Conservation (phyloP, 163 green algal species). For the Dunaliella salina region DNA sequence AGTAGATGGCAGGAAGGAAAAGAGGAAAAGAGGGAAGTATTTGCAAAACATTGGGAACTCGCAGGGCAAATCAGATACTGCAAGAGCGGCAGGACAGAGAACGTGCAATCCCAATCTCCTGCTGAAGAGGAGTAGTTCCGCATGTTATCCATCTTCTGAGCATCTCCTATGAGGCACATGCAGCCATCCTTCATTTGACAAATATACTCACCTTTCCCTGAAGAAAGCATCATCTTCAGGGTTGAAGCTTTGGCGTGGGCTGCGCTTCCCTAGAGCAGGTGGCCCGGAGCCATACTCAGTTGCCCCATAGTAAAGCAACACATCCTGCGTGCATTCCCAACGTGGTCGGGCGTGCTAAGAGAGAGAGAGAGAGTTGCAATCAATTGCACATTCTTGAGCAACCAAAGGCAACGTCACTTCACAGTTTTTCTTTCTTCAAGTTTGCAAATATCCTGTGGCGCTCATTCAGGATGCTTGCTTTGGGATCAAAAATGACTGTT, state of each 20-base stretch:
- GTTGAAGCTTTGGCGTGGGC: slow-evolving; percentile 81
- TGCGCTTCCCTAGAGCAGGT: slow-evolving; percentile 59
- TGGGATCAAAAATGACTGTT: neutral
- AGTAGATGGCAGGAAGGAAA: too few species aligned
- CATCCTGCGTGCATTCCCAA: slow-evolving; percentile 58
- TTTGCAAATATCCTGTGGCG: too few species aligned
- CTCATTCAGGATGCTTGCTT: too few species aligned
- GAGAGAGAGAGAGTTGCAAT: neutral
- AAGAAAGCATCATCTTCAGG: slow-evolving; percentile 67
- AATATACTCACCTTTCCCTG: slow-evolving; percentile 41
- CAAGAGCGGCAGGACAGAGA: neutral
- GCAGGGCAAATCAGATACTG: neutral
- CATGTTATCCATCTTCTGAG: too few species aligned
- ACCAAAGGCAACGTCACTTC: too few species aligned
- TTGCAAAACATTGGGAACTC: neutral
- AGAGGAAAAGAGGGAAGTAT: too few species aligned
- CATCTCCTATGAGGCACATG: neutral
- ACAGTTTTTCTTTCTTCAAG: too few species aligned
- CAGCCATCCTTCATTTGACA: neutral
- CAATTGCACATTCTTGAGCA: neutral
- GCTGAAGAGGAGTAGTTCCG: neutral
- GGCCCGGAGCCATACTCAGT: slow-evolving; percentile 72
- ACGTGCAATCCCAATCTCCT: neutral
- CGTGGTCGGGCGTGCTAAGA: too few species aligned
- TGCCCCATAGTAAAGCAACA: slow-evolving; percentile 87